Conservation (phyloP, 139 green algal species). For the Chlamydomonas asymmetrica region DNA sequence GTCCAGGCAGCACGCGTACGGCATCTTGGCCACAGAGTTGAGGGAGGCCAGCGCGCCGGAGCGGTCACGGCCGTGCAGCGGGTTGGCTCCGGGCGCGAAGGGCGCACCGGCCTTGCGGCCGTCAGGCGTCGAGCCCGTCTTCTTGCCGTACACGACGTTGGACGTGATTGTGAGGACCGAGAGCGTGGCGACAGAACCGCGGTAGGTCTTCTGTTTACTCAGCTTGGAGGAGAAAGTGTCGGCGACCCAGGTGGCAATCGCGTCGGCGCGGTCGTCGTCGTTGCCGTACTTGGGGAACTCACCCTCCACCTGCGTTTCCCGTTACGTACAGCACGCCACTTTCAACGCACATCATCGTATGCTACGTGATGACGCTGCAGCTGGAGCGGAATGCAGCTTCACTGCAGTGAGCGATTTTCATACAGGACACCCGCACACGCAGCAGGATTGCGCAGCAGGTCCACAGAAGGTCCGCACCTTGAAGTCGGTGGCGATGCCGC, state of each 20-base stretch:
- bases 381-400: no score
- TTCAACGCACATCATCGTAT: no score
- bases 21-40: constrained; percentile 55
- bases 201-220: constrained; percentile 64
- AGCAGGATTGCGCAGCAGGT: no score
- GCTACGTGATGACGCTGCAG: no score
- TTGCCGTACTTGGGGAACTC: constrained; percentile 79
- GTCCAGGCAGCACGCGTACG: constrained; percentile 66
- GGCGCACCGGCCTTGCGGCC: constrained; percentile 68
- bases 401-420: no score
- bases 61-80: constrained; percentile 67
- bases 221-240: constrained; percentile 56
- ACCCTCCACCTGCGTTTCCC: no score
- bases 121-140: constrained; percentile 70
- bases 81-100: constrained; percentile 72
- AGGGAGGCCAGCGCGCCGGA: constrained; percentile 67
- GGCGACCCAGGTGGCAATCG: constrained; percentile 58
- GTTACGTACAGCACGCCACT: no score
- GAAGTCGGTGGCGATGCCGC: constrained; percentile 60
- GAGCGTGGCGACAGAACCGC: constrained; percentile 66
- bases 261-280: constrained; percentile 67
- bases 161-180: constrained; percentile 79
- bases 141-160: constrained; percentile 73
- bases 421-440: no score
- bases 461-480: constrained; percentile 5